A percentile compares a stretch with the other conserved stretches of the same genome.
phyloP scores from a whole-genome alignment of 2,329 filamentous ascomycete species.

The Colletotrichum paranaense region DNA sequence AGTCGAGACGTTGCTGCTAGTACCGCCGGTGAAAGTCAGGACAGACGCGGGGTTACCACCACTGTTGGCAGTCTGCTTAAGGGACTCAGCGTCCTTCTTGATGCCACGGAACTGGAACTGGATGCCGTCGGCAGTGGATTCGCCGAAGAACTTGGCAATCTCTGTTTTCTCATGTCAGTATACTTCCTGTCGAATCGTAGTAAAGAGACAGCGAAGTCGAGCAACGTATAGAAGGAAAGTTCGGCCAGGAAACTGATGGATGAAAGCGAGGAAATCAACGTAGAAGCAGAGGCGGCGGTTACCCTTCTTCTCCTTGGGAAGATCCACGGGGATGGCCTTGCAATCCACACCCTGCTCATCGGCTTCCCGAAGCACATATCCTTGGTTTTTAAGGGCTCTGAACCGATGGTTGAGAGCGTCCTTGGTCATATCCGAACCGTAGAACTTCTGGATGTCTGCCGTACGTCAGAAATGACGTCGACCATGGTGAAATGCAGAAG shows the following conservation, averaged over 20 bases:
- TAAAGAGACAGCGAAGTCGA: not conserved
- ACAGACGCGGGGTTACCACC: constrained; percentile 59
- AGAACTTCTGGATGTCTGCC: constrained; percentile 59
- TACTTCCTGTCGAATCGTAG: not conserved
- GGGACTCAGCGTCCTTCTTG: constrained; percentile 62
- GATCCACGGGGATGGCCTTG: constrained; percentile 51
- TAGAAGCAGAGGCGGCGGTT: constrained; percentile 34
- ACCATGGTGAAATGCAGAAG: not conserved
- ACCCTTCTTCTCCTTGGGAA: constrained; percentile 55
- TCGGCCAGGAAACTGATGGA: not conserved
- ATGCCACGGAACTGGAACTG: constrained; percentile 69
- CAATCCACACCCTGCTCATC: constrained; percentile 52
- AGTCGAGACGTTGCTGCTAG: constrained; percentile 42
- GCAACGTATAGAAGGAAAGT: not conserved
- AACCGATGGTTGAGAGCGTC: constrained; percentile 64
- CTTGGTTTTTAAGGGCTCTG: constrained; percentile 57
- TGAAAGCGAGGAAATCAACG: not conserved
- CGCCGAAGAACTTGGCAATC: constrained; percentile 69
- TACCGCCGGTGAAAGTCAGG: constrained; percentile 43
- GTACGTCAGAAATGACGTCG: constrained; percentile 29
- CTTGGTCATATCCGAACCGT: constrained; percentile 61
- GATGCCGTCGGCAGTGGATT: constrained; percentile 68
- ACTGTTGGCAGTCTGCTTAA: constrained; percentile 55
- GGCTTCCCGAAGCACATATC: constrained; percentile 49
- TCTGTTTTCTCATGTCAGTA: constrained; percentile 49